phyloP scores from a whole-genome alignment of 1,139 yeast species.

The Blastobotrys proliferans region DNA sequence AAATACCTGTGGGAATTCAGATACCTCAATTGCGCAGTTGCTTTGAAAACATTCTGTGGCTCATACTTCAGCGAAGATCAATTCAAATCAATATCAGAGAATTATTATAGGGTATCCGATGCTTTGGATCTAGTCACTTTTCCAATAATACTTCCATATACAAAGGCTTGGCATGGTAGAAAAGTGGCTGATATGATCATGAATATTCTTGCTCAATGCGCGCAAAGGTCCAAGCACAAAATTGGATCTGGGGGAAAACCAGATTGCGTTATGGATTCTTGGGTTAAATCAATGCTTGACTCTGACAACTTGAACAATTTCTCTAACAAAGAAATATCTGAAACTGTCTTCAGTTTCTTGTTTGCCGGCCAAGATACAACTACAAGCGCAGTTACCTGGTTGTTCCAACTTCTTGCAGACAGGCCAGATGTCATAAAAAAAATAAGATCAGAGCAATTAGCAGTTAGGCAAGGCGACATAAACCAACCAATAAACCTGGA shows the following conservation, averaged over 20 bases:
- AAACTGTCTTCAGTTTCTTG: constrained; percentile 90
- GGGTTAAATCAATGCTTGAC: constrained; percentile 82
- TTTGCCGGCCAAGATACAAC: constrained; percentile 99
- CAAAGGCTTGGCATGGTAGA: constrained; percentile 98
- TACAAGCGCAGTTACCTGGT: constrained; percentile 97
- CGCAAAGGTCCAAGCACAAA: constrained; percentile 76
- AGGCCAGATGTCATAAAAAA: constrained; percentile 84
- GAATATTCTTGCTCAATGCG: constrained; percentile 85
- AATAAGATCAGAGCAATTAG: constrained; percentile 86
- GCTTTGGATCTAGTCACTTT: constrained; percentile 96
- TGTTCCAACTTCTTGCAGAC: constrained; percentile 92
- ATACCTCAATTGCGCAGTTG: constrained; percentile 91
- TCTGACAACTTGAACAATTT: constrained; percentile 79
- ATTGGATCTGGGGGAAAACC: constrained; percentile 78
- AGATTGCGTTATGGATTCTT: constrained; percentile 88
- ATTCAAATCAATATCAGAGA: constrained; percentile 81
- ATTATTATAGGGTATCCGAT: constrained; percentile 85
- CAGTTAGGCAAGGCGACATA: constrained; percentile 76
- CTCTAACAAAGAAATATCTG: constrained; percentile 86
- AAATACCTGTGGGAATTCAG: constrained; percentile 90
- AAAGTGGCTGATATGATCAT: constrained; percentile 89
- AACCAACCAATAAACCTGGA: constrained; percentile 57
- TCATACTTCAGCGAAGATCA: constrained; percentile 89
- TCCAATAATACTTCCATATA: constrained; percentile 92
- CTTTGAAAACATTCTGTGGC: constrained; percentile 92